Conservation (phyloP, 129 eudicot species). For the Lactuca saligna region DNA sequence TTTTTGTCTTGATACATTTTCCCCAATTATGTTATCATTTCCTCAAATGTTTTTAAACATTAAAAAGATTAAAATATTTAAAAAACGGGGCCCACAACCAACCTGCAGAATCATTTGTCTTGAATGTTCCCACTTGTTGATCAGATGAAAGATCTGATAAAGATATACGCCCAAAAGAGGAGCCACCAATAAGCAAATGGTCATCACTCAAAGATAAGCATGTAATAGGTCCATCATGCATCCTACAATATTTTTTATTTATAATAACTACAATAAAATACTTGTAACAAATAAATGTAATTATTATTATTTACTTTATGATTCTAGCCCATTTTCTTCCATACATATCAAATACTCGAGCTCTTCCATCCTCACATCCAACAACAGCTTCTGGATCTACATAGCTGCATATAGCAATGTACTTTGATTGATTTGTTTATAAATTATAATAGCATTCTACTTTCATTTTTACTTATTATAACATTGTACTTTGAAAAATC, state of each 20-base stretch:
- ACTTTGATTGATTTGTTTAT: neutral
- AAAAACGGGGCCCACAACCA: neutral
- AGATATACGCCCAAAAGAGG: slow-evolving; percentile 66
- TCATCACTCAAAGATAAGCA: slow-evolving; percentile 68
- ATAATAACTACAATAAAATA: too few species aligned
- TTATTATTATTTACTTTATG: slow-evolving; percentile 24
- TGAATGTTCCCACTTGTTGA: slow-evolving; percentile 64
- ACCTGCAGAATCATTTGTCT: slow-evolving; percentile 66
- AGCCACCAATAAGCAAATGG: slow-evolving; percentile 79
- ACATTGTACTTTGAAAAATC: too few species aligned
- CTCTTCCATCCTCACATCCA: slow-evolving; percentile 89
- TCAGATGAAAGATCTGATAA: slow-evolving; percentile 71
- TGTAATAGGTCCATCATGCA: slow-evolving; percentile 71
- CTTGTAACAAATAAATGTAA: neutral
- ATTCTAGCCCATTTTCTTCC: slow-evolving; percentile 82
- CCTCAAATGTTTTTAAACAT: slow-evolving; percentile 16
- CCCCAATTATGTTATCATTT: too few species aligned
- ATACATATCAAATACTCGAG: slow-evolving; percentile 92
- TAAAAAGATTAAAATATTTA: neutral
- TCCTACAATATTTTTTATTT: slow-evolving; percentile 48
- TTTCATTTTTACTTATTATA: too few species aligned
- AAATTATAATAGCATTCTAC: too few species aligned
- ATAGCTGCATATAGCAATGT: slow-evolving; percentile 54
- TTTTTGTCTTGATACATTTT: too few species aligned
- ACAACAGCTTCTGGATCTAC: slow-evolving; percentile 89